Evolutionary conservation across 1,284 basidiomycete species (phyloP), one percentile per base, ranked within the genome.

Genomic region (Trichosporon ovoides): DNA sequence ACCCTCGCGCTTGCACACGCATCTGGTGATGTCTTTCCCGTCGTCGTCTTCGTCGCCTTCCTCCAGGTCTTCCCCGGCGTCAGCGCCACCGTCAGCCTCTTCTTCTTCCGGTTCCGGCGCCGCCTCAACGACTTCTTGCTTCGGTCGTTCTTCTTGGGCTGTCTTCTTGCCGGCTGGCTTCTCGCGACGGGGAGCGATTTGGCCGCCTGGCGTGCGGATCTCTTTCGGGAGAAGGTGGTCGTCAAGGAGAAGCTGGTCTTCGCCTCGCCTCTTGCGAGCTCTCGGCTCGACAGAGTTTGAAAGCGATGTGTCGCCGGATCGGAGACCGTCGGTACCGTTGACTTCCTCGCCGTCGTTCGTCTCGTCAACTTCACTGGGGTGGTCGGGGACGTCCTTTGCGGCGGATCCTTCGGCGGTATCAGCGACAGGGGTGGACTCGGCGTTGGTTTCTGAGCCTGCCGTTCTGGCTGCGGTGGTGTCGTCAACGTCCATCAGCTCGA

Each of bases 1-100:
- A 94, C 91, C 89, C 67, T 86, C 84, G 75, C 85, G 87, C 59
- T 89, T 89, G 80, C 95, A 98, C 40, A 97, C 85, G 78, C 95
- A 98, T 63, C 95, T 86, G 68, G 94, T 98, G 61, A 95, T 83
- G 35, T 89, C 87, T 62, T 85, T 84, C 66, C 91, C 88, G 19
- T 77, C 81, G 19, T 77, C 79, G 63, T 91, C 91, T 55, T 85
- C 83, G 60, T 85, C 87, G 38, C 84, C 76, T 7, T 68, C 70
- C 10, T 73, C 73, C 7, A 61, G 70, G 0, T 65, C 68, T 12
- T 65, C 68, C 7, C 63, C 60, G 11, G 16, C 51, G 16, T 76
- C 81, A 11, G 76, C 79, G 61, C 91, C 90, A 55, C 85, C 83
- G 60, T 85, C 87, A 36, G 84, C 74, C 13, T 68, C 69, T 7